Percentiles rank a stretch among this genome's conserved stretches.
phyloP scores from a whole-genome alignment of 202 grass and related monocot genomes.

The Zoysia matrella region DNA sequence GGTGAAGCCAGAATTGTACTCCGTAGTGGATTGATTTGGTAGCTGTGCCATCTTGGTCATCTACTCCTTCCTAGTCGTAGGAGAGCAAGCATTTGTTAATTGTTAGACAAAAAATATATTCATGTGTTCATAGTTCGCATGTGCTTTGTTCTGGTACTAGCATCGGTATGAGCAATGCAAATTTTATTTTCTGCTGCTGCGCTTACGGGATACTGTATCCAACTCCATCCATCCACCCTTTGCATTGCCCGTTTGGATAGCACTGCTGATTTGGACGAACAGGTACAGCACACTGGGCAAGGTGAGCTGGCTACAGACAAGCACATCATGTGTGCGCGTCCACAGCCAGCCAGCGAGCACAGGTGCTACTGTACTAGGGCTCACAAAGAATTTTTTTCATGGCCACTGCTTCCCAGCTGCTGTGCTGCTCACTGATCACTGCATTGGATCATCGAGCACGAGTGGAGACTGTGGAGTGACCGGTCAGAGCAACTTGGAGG shows the following conservation, averaged over 20 bases:
- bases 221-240: not conserved
- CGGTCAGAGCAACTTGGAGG: not conserved
- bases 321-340: constrained; percentile 2
- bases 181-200: not conserved
- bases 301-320: constrained; percentile 4
- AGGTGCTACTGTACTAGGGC: too few species aligned
- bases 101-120: not conserved
- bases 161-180: too few species aligned
- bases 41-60: not conserved
- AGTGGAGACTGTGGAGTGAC: not conserved
- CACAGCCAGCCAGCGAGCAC: not conserved
- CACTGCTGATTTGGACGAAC: not conserved
- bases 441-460: not conserved
- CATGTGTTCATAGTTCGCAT: not conserved
- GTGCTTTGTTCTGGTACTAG: not conserved
- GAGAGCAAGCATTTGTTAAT: not conserved
- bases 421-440: not conserved
- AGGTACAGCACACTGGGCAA: not conserved
- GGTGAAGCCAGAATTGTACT: not conserved
- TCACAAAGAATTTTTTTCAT: not conserved
- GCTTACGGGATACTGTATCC: not conserved
- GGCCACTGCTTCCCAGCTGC: not conserved
- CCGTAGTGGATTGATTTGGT: not conserved
- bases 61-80: not conserved
- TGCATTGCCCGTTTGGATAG: not conserved